Base-by-base conservation (phyloP, 768 basidiomycete genomes). In the Tylopilus vinaceipallidus region DNA sequence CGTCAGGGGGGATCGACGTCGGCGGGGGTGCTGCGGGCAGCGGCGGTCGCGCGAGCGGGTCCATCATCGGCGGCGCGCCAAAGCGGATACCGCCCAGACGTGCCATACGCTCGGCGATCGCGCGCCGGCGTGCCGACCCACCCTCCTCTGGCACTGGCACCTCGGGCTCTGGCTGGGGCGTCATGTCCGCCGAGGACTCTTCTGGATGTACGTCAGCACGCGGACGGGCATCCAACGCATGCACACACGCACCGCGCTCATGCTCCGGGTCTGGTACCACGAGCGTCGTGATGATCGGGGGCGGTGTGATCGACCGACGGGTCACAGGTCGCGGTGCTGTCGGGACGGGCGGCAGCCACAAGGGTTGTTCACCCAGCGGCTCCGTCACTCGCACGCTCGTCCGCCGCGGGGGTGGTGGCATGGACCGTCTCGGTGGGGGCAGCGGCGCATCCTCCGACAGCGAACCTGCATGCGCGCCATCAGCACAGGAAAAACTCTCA, bases 31-130 rank as follows among this genome's bases (percentile, higher is more conserved):
- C 66, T 0, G 67, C 56, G 2, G 72, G 72, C 5, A 71, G 68
- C 16, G 73, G 65, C 2, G 73, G 73, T 35, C 66, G 69, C 48
- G 56, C 57, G 47, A 65, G 61, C 16, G 75, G 73, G 36, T 61
- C 63, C 58, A 64, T 67, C 10, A 60, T 53, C 1, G 83, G 80
- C 14, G 86, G 86, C 37, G 78, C 82, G 1, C 91, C 91, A 55
- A 94, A 87, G 53, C 79, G 81, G 62, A 95, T 84, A 3, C 89
- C 91, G 14, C 94, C 91, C 0, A 97, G 74, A 60, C 84, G 91
- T 1, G 93, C 93, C 93, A 97, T 95, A n/a, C 94, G 79, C 50
- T 95, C 92, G 1, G 93, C 91, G 32, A 97, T 89, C 2, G 88
- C 88, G 26, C 75, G 76, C 20, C 84, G 78, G 41, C 84, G 75